Evolutionary conservation across 2,329 filamentous ascomycete genomes (phyloP).

Genomic region (Diaporthe longicolla): DNA sequence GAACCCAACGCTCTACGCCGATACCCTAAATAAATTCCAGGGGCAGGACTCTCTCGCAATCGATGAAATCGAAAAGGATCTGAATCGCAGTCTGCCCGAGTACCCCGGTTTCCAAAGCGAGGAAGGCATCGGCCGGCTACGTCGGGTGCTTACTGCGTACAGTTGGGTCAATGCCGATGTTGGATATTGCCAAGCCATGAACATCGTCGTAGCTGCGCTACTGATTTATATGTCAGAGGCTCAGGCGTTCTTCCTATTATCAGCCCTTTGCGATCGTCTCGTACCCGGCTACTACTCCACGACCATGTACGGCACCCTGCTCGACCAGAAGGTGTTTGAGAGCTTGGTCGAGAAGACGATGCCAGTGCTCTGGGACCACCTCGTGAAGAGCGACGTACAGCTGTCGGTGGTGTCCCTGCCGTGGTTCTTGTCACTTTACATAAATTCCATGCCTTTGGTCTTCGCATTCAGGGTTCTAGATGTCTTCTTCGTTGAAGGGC

Average conservation of each 20-base stretch:
- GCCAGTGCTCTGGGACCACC: constrained; percentile 97
- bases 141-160: constrained; percentile 94
- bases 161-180: constrained; percentile 97
- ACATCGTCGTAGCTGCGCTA: constrained; percentile 97
- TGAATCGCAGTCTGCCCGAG: constrained; percentile 95
- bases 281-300: constrained; percentile 98
- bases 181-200: constrained; percentile 99
- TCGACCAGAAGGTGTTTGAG: constrained; percentile 98
- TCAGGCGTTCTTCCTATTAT: constrained; percentile 95
- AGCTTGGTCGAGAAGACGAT: constrained; percentile 98
- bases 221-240: constrained; percentile 98
- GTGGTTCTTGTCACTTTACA: constrained; percentile 98
- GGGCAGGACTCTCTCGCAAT: constrained; percentile 94
- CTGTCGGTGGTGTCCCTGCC: constrained; percentile 96
- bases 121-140: constrained; percentile 90
- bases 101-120: constrained; percentile 98
- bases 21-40: constrained; percentile 86
- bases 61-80: constrained; percentile 98
- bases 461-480: constrained; percentile 97
- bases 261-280: constrained; percentile 90
- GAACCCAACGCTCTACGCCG: constrained; percentile 84
- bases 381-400: constrained; percentile 97
- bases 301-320: constrained; percentile 97
- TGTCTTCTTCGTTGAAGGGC: constrained; percentile 98
- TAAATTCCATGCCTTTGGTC: constrained; percentile 99